Conservation (phyloP, 768 basidiomycete genomes). For the Trametes villosa region DNA sequence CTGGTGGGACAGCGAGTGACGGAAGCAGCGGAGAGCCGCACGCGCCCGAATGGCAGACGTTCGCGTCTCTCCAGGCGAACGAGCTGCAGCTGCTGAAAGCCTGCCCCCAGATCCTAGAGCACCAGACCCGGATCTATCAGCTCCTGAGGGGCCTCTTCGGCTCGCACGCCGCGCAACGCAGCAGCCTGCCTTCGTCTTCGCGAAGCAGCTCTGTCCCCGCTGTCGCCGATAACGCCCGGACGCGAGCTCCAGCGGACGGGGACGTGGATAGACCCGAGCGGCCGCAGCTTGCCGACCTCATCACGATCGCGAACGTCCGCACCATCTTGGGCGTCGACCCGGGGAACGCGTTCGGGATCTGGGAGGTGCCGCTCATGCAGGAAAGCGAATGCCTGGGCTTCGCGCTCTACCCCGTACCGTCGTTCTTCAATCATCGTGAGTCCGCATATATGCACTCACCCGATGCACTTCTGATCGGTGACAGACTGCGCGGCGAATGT, state of each 20-base stretch:
- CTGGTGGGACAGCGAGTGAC: not conserved
- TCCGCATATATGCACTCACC: slow-evolving; percentile 5
- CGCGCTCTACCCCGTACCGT: slow-evolving; percentile 61
- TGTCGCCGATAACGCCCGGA: slow-evolving; percentile 1
- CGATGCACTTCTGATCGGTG: not conserved
- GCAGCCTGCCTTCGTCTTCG: slow-evolving; percentile 7
- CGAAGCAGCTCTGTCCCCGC: slow-evolving; percentile 14
- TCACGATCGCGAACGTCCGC: slow-evolving; percentile 51
- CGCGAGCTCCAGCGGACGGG: not conserved
- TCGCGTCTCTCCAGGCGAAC: slow-evolving; percentile 61
- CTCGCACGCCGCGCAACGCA: not conserved
- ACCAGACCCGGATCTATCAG: slow-evolving; percentile 56
- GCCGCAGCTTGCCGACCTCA: slow-evolving; percentile 29
- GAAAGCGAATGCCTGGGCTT: slow-evolving; percentile 63
- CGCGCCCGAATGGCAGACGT: slow-evolving; percentile 50
- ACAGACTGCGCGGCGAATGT: slow-evolving; percentile 60
- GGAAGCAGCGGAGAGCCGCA: slow-evolving; percentile 8
- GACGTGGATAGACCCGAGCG: no score
- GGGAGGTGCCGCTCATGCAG: slow-evolving; percentile 51
- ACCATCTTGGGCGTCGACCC: slow-evolving; percentile 60
- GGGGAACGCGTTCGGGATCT: slow-evolving; percentile 72
- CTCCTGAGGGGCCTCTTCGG: slow-evolving; percentile 44
- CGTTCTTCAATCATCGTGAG: slow-evolving; percentile 73
- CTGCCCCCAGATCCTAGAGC: slow-evolving; percentile 54
- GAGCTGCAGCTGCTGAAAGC: slow-evolving; percentile 51